Base-by-base conservation (phyloP, 345 rosid species). In the Passiflora organensis region DNA sequence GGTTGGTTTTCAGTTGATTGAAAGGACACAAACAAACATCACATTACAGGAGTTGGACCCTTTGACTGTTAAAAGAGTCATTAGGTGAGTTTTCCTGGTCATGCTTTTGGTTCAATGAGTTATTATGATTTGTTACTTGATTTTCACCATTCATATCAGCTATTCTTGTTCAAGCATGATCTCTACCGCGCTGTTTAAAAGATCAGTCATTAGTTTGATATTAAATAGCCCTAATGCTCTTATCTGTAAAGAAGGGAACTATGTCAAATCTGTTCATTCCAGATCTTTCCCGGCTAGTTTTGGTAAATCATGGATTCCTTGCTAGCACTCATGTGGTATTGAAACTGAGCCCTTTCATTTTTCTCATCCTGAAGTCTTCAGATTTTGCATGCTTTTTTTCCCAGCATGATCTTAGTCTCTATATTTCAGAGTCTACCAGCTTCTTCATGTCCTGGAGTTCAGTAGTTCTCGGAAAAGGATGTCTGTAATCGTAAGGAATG, bases 371-470 rank as follows among this genome's bases (percentile, higher is more conserved):
- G n/a, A n/a, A n/a, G n/a, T n/a, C n/a, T n/a, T n/a, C n/a, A n/a
- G n/a, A 9, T 1, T 9, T 15, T 11, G 22, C 13, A 10, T n/a
- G 2, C 28, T 56, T 32, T 9, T 23, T 44, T 45, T 46, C 46
- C 25, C 10, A 48, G 17, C 39, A 39, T 56, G 45, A 14, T 59
- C 43, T 16, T 13, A 45, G 56, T 64, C 32, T 63, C 25, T 66
- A 38, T 57, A 22, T 62, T 62, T 48, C 79, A 90, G 96, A 70
- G 39, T 53, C n/a, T 91, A 91, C 57, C 61, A 79, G 63, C 83
- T 91, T 32, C 96, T 91, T 71, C 82, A 85, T 58, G 83, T 87
- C 43, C 60, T 91, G 68, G 98, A 88, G 72, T 91, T 88, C 79
- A 82, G 80, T 57, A 82, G 87, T 65, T 61, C 87, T 34, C 89